phyloP scores from a whole-genome alignment of 352 stramenopile species.

The Globisporangium apiculatum region DNA sequence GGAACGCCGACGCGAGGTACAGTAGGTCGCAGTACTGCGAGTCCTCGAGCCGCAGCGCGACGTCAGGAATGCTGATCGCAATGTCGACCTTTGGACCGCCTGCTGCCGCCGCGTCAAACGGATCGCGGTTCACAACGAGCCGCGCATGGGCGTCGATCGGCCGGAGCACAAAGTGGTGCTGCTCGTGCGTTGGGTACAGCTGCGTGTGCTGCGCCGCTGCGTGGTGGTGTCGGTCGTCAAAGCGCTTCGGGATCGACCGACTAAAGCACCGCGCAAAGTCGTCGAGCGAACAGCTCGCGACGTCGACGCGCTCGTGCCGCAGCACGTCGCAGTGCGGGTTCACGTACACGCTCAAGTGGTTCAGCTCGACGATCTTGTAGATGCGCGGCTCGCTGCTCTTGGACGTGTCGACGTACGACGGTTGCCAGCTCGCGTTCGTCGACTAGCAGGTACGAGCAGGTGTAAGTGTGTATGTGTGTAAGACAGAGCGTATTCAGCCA shows the following conservation, averaged over 20 bases:
- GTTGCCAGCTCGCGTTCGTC: slow-evolving; percentile 84
- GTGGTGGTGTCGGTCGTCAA: slow-evolving; percentile 57
- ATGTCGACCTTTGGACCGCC: slow-evolving; percentile 75
- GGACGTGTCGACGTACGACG: slow-evolving; percentile 70
- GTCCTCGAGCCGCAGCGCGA: slow-evolving; percentile 78
- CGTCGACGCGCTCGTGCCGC: slow-evolving; percentile 46
- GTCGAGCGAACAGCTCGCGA: slow-evolving; percentile 62
- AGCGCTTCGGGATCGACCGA: slow-evolving; percentile 74
- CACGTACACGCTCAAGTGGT: slow-evolving; percentile 83
- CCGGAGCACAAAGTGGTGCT: slow-evolving; percentile 83
- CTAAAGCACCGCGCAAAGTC: slow-evolving; percentile 76
- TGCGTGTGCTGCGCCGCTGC: slow-evolving; percentile 40
- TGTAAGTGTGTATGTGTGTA: neutral
- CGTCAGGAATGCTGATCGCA: slow-evolving; percentile 68
- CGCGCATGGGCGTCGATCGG: slow-evolving; percentile 74
- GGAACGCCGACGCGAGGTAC: slow-evolving; percentile 66
- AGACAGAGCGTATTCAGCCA: neutral
- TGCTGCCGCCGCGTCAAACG: slow-evolving; percentile 49
- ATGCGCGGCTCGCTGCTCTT: slow-evolving; percentile 82
- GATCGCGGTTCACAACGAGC: slow-evolving; percentile 79
- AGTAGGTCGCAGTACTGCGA: slow-evolving; percentile 85
- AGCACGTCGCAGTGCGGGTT: slow-evolving; percentile 74
- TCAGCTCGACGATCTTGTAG: slow-evolving; percentile 86
- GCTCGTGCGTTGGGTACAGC: slow-evolving; percentile 60
- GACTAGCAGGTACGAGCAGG: slow-evolving; percentile 32